Conservation (phyloP, 1,139 yeast species). For the Yamadazyma blattariae region DNA sequence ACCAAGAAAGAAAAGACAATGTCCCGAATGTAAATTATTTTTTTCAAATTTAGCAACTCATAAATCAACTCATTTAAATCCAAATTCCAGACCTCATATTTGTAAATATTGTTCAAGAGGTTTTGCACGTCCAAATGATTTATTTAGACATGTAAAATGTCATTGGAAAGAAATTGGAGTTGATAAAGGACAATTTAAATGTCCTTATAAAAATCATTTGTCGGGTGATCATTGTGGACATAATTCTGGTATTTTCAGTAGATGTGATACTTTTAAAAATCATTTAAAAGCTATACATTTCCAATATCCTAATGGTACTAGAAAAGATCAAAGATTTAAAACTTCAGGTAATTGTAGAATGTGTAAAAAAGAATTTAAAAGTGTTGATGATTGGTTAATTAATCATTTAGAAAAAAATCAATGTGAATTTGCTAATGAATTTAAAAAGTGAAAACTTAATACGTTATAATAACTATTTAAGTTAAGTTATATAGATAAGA, state of each 20-base stretch:
- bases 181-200: constrained; percentile 46
- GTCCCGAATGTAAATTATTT: constrained; percentile 74
- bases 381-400: constrained; percentile 77
- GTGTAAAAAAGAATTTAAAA: constrained; percentile 62
- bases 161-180: constrained; percentile 71
- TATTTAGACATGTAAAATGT: constrained; percentile 78
- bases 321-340: constrained; percentile 67
- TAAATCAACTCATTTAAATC: constrained; percentile 74
- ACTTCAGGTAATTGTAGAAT: constrained; percentile 75
- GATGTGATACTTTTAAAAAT: constrained; percentile 90
- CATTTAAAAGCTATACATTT: constrained; percentile 89
- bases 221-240: constrained; percentile 58
- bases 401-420: constrained; percentile 63
- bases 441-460: constrained; percentile 9
- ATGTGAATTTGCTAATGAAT: constrained; percentile 39
- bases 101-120: constrained; percentile 80
- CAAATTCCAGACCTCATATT: constrained; percentile 71
- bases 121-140: constrained; percentile 84
- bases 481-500: no score
- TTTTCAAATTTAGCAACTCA: constrained; percentile 86
- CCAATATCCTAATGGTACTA: constrained; percentile 84
- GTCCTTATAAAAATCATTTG: constrained; percentile 37
- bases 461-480: no score
- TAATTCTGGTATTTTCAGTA: constrained; percentile 75
- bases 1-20: constrained; percentile 75